Percentiles rank a stretch among this genome's conserved stretches.
These are phyloP conservation scores for Theileria annulata DNA, from an alignment of 169 alveolate genomes.

Conservation along the genomic window DNA sequence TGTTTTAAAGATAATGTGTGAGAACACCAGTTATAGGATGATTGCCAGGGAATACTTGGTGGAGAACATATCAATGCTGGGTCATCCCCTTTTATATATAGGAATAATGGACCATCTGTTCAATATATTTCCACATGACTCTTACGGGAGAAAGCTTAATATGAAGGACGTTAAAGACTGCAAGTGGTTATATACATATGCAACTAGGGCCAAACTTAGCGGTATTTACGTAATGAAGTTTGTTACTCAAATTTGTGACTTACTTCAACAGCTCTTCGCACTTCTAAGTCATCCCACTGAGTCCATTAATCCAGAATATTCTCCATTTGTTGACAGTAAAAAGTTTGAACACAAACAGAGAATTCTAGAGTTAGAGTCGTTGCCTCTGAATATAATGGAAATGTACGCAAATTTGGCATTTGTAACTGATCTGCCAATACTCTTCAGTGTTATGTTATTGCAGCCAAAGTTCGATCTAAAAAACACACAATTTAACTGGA, in stretches of 20 bases:
- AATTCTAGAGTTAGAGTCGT: conserved; percentile 7
- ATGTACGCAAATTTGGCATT: conserved; percentile 53
- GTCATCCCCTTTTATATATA: conserved; percentile 45
- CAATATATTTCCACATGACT: conserved; percentile 4
- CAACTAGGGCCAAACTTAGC: conserved; percentile 16
- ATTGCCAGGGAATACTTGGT: conserved; percentile 13
- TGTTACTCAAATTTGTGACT: conserved; percentile 21
- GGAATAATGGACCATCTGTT: conserved; percentile 49
- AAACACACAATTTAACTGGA: conserved; percentile 45
- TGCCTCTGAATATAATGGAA: conserved; percentile 27
- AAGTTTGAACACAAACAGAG: conserved; percentile 32
- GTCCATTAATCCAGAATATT: neutral
- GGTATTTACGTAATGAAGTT: conserved; percentile 28
- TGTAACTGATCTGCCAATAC: conserved; percentile 46
- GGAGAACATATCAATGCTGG: conserved; percentile 11
- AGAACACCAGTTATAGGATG: conserved; percentile 6
- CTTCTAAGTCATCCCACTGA: conserved; percentile 30
- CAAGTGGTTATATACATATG: conserved; percentile 18
- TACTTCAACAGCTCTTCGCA: conserved; percentile 39
- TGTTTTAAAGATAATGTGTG: conserved; percentile 32
- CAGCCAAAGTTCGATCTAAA: conserved; percentile 42
- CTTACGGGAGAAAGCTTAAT: neutral
- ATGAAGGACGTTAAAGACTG: conserved; percentile 9
- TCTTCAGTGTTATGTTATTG: conserved; percentile 58
- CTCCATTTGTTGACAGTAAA: neutral